Base-by-base conservation (phyloP, 2,329 filamentous ascomycete genomes). In the Bipolaris oryzae region DNA sequence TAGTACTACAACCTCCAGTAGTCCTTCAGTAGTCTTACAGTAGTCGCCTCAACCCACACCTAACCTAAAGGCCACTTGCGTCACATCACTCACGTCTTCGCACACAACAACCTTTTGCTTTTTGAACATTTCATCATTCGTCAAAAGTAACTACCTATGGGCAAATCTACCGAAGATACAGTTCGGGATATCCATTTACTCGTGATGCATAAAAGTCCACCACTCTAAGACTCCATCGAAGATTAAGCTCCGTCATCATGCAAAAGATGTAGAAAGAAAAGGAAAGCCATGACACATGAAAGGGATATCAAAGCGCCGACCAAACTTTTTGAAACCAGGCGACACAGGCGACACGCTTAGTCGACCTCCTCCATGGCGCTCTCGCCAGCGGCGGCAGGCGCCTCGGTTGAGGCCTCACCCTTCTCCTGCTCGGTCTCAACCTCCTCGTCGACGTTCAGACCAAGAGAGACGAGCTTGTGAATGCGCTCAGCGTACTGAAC, bases 311-410 rank as follows among this genome's bases (percentile, higher is more conserved):
- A 67, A 74, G 70, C 74, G 70, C 71, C 74, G 62, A 68, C 64
- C 66, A 64, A 71, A 73, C 68, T 74, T 74, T 73, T 74, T 66
- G 67, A 71, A 70, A 69, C 46, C 66, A 59, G 62, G 51, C 52
- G 57, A 62, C 53, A 64, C 60, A 53, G 60, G 60, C 57, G 57
- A 71, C 60, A 48, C 66, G 63, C 63, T 69, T 96, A 99, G 87
- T 99, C 95, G 78, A 99, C 95, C 88, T 99, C 95, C 88, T 99
- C 95, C 95, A 99, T 99, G 79, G 93, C 89, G 83, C 90, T 96
- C 87, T 96, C 92, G 71, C 89, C 89, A 66, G 89, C 82, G 56
- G 84, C 84, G 71, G 88, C 81, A 55, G 86, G 82, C 55, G 87
- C 79, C 63, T 86, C 85, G 59, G 83, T 83, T 53, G 81, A 81